phyloP scores from a whole-genome alignment of 768 basidiomycete genomes.

The Cantharellus cinnabarinus region DNA sequence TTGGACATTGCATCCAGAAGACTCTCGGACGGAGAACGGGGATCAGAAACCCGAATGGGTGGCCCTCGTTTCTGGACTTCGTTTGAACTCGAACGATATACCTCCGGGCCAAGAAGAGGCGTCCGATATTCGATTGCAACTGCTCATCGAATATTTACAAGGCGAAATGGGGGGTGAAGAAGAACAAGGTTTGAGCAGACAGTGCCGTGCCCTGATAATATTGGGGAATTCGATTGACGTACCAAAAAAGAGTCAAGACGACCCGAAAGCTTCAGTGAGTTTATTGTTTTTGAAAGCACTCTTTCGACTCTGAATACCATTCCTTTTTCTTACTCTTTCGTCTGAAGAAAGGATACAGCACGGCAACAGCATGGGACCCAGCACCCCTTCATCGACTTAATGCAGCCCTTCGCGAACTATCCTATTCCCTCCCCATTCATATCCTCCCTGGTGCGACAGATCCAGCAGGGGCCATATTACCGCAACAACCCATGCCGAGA shows the following conservation, averaged over 20 bases:
- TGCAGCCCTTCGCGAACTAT: conserved; percentile 51
- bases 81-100: conserved; percentile 41
- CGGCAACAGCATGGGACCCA: conserved; percentile 9
- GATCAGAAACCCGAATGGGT: conserved; percentile 46
- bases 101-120: conserved; percentile 27
- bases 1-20: not conserved
- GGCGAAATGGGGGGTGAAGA: conserved; percentile 56
- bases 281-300: not conserved
- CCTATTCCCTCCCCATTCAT: conserved; percentile 62
- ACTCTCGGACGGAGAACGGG: not conserved
- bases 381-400: conserved; percentile 24
- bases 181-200: conserved; percentile 43
- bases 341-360: conserved; percentile 15
- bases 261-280: conserved; percentile 12
- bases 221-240: conserved; percentile 70
- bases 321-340: not conserved
- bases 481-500: conserved; percentile 82
- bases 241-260: conserved; percentile 20
- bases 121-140: conserved; percentile 44
- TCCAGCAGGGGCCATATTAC: conserved; percentile 73
- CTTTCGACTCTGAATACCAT: not conserved
- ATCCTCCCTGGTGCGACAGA: conserved; percentile 76
- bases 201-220: conserved; percentile 69
- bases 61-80: conserved; percentile 68
- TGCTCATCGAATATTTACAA: conserved; percentile 76